Evolutionary conservation across 1,284 basidiomycete species (phyloP).

Genomic region (Marasmius oreades): DNA sequence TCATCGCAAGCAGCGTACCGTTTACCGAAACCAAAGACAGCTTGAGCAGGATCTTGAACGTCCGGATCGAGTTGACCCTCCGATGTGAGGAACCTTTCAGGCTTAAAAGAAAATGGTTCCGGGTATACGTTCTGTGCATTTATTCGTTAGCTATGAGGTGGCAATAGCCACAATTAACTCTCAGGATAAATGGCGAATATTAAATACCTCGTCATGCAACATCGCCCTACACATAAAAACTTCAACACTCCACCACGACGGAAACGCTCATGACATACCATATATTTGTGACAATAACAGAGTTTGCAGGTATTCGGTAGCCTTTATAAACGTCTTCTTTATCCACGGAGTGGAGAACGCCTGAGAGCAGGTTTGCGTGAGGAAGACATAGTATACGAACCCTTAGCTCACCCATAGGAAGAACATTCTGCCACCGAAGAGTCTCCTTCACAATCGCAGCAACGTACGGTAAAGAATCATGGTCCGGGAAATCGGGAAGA

Average conservation of each 20-base stretch:
- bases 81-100: conserved; percentile 25
- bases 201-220: conserved; percentile 6
- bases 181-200: too few species aligned
- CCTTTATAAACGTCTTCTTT: background rate
- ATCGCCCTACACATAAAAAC: conserved; percentile 23
- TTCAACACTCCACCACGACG: too few species aligned
- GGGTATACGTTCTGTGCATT: conserved; percentile 24
- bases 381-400: background rate
- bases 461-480: background rate
- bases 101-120: conserved; percentile 25
- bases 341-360: conserved; percentile 6
- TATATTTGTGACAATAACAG: background rate
- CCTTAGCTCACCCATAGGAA: background rate
- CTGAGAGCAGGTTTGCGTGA: background rate
- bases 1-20: conserved; percentile 21
- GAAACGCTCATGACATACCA: background rate
- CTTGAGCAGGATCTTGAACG: conserved; percentile 21
- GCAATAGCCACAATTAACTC: too few species aligned
- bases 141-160: background rate
- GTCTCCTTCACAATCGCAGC: background rate
- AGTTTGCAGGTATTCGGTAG: background rate
- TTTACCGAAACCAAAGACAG: conserved; percentile 31
- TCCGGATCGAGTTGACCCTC: conserved; percentile 24
- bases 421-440: background rate
- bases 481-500: conserved; percentile 11